Base-by-base conservation (phyloP, 1,139 yeast species). In the Blastobotrys niveus region DNA sequence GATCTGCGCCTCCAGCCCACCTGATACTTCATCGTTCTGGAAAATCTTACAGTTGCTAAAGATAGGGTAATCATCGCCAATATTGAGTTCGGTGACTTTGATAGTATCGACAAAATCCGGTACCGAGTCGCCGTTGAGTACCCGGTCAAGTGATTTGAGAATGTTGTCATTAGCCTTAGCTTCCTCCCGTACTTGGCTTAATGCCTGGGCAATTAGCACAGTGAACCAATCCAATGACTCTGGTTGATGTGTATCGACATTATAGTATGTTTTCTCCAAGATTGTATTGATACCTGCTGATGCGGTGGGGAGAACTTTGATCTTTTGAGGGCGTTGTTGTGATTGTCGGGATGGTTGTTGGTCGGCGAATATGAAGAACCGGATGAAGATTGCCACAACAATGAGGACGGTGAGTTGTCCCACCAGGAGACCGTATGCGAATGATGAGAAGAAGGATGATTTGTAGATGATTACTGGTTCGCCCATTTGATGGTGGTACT, bases 211-310 rank as follows among this genome's bases (percentile, higher is more conserved):
- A 19, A 91, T 76, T 39, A 91, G 70, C 1, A 91, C 97, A 57
- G 91, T 91, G 61, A 91, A 87, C 98, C 99, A 91, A 63, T 91
- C 98, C 46, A 91, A 68, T 0, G 96, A 82, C 66, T 91, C 99
- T 0, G 96, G 77, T 2, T 82, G 71, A 62, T 93, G 98, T 20
- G 80, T 80, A 36, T 81, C 79, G 1, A 91, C 96, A 59, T 91
- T 87, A 62, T 93, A 93, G 60, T 87, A 88, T 0, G 96, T 88
- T 59, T 88, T 89, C 54, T 89, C 96, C 42, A 91, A 68, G 24
- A 89, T 85, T 0, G 80, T 56, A 27, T 54, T 53, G 17, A 60
- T 60, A 47, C 52, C 59, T 50, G 51, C 60, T 45, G 50, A 57
- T 60, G 55, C 55, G 59, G 46, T 60, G 54, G 52, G 61, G 57